phyloP scores from a whole-genome alignment of 177 flowering plant species.

The Tripterygium wilfordii region DNA sequence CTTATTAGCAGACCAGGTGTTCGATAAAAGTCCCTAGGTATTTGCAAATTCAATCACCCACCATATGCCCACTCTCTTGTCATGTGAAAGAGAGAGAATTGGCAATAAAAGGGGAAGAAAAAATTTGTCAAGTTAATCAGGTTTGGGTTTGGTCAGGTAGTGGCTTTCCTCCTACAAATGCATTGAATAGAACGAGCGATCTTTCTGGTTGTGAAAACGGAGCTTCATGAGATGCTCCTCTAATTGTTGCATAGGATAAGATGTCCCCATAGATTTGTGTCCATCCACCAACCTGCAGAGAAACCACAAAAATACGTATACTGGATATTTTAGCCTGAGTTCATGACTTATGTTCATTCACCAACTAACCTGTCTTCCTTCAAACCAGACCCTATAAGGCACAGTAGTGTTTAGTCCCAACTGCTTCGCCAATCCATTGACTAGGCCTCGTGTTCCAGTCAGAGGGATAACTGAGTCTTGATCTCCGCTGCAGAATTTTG shows the following conservation, averaged over 20 bases:
- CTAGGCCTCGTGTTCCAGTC: constrained; percentile 27
- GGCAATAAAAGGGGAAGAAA: no score
- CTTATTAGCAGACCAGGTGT: no score
- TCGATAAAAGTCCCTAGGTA: no score
- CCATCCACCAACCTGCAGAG: constrained; percentile 13
- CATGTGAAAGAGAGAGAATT: no score
- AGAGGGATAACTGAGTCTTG: constrained; percentile 47
- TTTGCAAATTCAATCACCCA: no score
- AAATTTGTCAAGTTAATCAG: no score
- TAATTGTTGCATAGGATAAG: constrained; percentile 10
- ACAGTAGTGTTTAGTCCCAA: constrained; percentile 26
- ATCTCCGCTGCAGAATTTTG: constrained; percentile 31
- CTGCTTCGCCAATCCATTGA: constrained; percentile 22
- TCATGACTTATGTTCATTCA: background rate
- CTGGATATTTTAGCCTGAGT: no score
- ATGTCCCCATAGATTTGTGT: constrained; percentile 9
- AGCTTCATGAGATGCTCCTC: constrained; percentile 15
- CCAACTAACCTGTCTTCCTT: constrained; percentile 20
- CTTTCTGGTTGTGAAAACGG: constrained; percentile 18
- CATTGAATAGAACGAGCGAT: constrained; percentile 11
- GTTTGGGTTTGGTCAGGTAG: constrained; percentile 7
- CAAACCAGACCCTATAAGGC: constrained; percentile 34
- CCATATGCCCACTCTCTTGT: no score
- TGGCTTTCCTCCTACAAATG: constrained; percentile 13
- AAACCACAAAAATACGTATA: background rate